phyloP scores from a whole-genome alignment of 305 asterid genomes.

The Ajuga reptans region DNA sequence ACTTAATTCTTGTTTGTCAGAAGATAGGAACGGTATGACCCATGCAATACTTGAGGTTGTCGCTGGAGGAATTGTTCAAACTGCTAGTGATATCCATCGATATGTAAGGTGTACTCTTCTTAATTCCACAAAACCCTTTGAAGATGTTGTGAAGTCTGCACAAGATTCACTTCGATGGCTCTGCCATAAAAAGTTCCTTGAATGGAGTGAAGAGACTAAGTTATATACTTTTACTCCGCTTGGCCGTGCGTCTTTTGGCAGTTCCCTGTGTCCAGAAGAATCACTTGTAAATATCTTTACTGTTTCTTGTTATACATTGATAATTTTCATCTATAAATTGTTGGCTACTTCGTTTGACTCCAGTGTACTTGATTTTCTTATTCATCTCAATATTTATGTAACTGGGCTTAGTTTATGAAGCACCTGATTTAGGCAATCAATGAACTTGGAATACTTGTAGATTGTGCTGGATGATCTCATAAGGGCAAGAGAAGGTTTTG shows the following conservation, averaged over 20 bases:
- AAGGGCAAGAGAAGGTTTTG: conserved; percentile 98
- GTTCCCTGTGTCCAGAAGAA: conserved; percentile 96
- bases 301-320: conserved; percentile 2
- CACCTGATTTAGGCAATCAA: conserved; percentile 8
- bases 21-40: conserved; percentile 98
- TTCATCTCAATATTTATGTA: conserved; percentile 17
- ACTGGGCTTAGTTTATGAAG: neutral
- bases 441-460: conserved; percentile 39
- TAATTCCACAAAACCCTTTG: conserved; percentile 91
- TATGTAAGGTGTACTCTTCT: conserved; percentile 97
- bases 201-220: conserved; percentile 91
- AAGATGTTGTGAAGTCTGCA: conserved; percentile 94
- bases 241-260: conserved; percentile 96
- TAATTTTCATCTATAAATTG: conserved; percentile 10
- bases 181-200: conserved; percentile 82
- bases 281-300: conserved; percentile 63
- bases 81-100: conserved; percentile 87
- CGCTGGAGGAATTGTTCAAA: conserved; percentile 99
- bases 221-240: conserved; percentile 90
- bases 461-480: conserved; percentile 91
- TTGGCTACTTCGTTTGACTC: conserved; percentile 9
- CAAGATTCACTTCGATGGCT: conserved; percentile 97
- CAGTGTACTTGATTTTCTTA: neutral
- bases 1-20: conserved; percentile 88
- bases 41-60: conserved; percentile 98